Percentiles rank a stretch among this genome's conserved stretches.
Evolutionary conservation across 257 asterid species (phyloP).

Genomic region (Solanum lycopersicoides): DNA sequence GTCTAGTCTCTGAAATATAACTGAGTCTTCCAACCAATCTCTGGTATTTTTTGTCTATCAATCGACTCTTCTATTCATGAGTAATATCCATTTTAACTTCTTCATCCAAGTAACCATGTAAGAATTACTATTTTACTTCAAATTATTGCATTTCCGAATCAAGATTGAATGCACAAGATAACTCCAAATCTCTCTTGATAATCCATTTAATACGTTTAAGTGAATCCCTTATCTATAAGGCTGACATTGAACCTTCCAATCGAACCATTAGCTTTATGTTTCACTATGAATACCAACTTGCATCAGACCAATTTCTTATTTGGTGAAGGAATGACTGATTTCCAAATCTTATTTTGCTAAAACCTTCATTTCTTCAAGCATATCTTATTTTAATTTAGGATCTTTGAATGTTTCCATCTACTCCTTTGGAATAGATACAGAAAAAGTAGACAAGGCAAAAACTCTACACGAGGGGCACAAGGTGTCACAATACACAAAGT

Average conservation of each 20-base stretch:
- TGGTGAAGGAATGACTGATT: background rate
- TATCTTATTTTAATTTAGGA: background rate
- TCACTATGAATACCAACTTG: background rate
- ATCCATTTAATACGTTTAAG: background rate
- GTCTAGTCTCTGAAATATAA: background rate
- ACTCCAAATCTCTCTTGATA: background rate
- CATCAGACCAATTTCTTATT: background rate
- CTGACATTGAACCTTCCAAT: background rate
- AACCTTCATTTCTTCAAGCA: background rate
- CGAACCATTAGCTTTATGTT: background rate
- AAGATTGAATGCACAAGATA: background rate
- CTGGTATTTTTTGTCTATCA: background rate
- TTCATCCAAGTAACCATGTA: background rate
- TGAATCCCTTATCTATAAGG: background rate
- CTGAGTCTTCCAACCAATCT: background rate
- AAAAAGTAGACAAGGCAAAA: background rate
- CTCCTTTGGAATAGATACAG: background rate
- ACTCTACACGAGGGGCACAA: background rate
- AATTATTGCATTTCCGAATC: background rate
- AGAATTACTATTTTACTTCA: background rate
- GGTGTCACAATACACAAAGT: background rate
- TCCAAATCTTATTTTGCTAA: background rate
- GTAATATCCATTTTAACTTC: background rate
- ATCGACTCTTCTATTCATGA: background rate
- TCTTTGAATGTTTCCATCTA: background rate